Conservation (phyloP, 371 early-diverging fungal genomes). For the Rhizopus sp. region DNA sequence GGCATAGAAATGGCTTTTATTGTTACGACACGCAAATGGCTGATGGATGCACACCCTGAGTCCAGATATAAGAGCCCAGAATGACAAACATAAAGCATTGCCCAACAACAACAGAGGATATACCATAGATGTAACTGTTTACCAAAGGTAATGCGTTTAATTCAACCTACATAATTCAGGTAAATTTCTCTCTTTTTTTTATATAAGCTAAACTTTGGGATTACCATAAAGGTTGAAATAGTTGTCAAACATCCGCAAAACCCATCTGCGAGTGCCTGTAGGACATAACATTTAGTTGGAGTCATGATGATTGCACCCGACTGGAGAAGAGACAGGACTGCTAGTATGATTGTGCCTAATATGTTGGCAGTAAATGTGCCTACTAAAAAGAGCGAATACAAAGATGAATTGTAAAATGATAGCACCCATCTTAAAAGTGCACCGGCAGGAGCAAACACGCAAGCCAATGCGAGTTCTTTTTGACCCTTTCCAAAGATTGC, state of each 20-base stretch:
- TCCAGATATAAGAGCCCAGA: conserved; percentile 59
- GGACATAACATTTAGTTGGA: conserved; percentile 48
- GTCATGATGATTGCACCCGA: conserved; percentile 17
- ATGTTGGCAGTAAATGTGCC: conserved; percentile 75
- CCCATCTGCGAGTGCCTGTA: conserved; percentile 63
- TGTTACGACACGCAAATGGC: conserved; percentile 1
- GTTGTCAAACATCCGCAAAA: conserved; percentile 80
- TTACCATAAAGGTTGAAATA: conserved; percentile 71
- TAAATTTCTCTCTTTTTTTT: not conserved
- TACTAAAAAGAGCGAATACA: conserved; percentile 42
- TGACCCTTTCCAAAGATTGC: conserved; percentile 29
- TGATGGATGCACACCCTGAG: conserved; percentile 32
- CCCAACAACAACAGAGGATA: conserved; percentile 42
- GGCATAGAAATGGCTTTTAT: no score
- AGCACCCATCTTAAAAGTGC: conserved; percentile 72
- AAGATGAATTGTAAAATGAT: conserved; percentile 51
- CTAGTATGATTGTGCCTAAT: conserved; percentile 58
- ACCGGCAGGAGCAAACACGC: conserved; percentile 62
- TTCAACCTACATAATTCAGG: conserved; percentile 38
- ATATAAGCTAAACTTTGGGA: not conserved
- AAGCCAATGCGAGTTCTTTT: conserved; percentile 44
- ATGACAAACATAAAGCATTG: conserved; percentile 56
- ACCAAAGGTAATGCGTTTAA: conserved; percentile 37
- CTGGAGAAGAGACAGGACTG: conserved; percentile 51
- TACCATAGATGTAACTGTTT: conserved; percentile 50